Conservation (phyloP, 805 yeast species). For the Groenewaldozyma tartarivorans region DNA sequence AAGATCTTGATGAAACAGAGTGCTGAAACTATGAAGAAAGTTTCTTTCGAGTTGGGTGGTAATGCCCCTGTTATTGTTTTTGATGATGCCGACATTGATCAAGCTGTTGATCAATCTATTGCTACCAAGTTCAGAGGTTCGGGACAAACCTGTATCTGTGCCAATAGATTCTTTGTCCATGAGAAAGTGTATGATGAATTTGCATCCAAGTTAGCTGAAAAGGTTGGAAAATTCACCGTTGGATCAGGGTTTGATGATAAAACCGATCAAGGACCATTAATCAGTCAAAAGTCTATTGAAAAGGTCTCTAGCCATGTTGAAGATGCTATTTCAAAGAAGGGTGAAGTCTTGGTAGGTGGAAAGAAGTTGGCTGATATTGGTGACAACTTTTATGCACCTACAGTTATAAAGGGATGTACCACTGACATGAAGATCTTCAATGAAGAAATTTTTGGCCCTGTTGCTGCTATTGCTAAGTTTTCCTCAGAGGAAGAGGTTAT, state of each 20-base stretch:
- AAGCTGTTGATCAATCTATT: constrained; percentile 58
- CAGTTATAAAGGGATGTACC: constrained; percentile 53
- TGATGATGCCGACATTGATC: constrained; percentile 61
- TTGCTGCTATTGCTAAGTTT: constrained; percentile 64
- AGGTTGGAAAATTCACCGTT: constrained; percentile 37
- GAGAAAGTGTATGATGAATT: constrained; percentile 57
- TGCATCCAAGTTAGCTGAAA: constrained; percentile 38
- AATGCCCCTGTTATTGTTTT: constrained; percentile 75
- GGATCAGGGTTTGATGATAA: constrained; percentile 56
- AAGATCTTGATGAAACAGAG: constrained; percentile 57
- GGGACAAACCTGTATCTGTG: constrained; percentile 81
- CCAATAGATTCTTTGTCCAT: constrained; percentile 65
- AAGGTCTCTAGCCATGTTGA: constrained; percentile 56
- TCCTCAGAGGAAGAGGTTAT: constrained; percentile 56
- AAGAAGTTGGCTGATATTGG: constrained; percentile 47
- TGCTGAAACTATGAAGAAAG: constrained; percentile 53
- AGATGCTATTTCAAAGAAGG: constrained; percentile 61
- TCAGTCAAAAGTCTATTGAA: constrained; percentile 50
- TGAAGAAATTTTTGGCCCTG: constrained; percentile 80
- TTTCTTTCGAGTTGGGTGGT: constrained; percentile 72
- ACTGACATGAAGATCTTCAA: constrained; percentile 44
- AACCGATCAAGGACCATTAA: constrained; percentile 69
- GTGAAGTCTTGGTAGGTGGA: constrained; percentile 56
- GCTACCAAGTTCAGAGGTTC: constrained; percentile 66
- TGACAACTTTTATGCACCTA: constrained; percentile 56